A percentile compares a stretch with the other conserved stretches of the same genome.
These are phyloP conservation scores for Daldinia childiae DNA, from an alignment of 495 filamentous ascomycete genomes.

Conservation along the genomic window DNA sequence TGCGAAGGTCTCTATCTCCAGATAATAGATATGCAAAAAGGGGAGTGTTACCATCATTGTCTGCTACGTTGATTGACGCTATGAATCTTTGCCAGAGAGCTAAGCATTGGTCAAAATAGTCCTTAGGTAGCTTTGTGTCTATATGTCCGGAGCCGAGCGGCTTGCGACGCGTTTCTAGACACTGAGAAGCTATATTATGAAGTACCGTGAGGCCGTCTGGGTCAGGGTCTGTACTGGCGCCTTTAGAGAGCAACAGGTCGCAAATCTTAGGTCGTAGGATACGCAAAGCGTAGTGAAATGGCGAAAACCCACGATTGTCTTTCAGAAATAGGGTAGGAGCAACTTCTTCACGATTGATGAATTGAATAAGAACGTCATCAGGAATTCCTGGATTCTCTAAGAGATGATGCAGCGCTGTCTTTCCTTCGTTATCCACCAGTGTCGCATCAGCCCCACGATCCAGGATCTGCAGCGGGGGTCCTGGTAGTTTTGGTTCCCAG, in stretches of 20 bases:
- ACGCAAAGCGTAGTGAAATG: neutral
- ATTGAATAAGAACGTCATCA: neutral
- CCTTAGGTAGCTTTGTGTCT: neutral
- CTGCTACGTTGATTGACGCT: neutral
- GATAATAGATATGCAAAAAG: neutral
- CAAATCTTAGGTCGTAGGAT: neutral
- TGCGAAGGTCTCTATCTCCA: neutral
- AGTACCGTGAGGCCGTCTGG: neutral
- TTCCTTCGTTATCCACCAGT: neutral
- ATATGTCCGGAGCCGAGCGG: neutral
- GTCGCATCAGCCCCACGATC: neutral
- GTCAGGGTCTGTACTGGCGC: neutral
- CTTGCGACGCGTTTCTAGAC: neutral
- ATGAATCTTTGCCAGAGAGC: neutral
- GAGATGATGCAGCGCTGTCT: neutral
- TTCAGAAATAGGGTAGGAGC: neutral
- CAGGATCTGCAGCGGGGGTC: neutral
- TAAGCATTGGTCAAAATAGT: neutral
- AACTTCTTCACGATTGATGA: neutral
- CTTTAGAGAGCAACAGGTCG: neutral
- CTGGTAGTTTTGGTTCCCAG: neutral
- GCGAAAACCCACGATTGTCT: neutral
- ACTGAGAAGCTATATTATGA: neutral
- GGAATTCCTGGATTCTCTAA: neutral
- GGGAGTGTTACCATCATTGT: neutral